These are phyloP conservation scores for Boletus subparvulus DNA, from an alignment of 768 basidiomycete species.

Conservation along the genomic window DNA sequence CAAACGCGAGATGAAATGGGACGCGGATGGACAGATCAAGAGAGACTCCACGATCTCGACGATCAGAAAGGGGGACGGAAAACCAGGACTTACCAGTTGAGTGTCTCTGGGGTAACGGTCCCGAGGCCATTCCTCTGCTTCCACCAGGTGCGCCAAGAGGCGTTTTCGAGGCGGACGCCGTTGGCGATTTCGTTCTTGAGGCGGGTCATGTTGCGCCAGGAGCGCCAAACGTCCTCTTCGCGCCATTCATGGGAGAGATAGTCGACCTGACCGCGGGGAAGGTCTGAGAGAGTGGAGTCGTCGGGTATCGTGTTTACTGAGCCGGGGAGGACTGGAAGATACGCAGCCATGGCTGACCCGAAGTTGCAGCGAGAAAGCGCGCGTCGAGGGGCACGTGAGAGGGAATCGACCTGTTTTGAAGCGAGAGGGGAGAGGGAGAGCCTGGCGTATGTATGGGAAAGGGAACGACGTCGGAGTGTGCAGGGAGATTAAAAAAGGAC, in stretches of 20 bases:
- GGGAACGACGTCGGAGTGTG: constrained; percentile 7
- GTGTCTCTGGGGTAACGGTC: constrained; percentile 93
- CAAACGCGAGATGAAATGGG: not conserved
- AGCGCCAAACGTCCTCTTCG: constrained; percentile 97
- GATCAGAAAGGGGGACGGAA: not conserved
- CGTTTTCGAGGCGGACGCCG: constrained; percentile 93
- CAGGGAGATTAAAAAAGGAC: constrained; percentile 15
- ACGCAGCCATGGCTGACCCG: constrained; percentile 51
- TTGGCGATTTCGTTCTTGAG: constrained; percentile 99
- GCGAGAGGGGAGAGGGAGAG: no score
- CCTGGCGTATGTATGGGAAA: not conserved
- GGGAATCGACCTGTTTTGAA: no score
- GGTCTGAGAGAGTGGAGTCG: constrained; percentile 78
- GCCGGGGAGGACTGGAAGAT: constrained; percentile 67
- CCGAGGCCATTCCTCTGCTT: constrained; percentile 96
- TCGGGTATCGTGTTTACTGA: constrained; percentile 66
- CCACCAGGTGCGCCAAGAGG: constrained; percentile 99
- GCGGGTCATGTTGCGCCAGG: constrained; percentile 97
- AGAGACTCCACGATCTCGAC: not conserved
- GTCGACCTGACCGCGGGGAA: constrained; percentile 93
- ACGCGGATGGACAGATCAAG: not conserved
- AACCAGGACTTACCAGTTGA: constrained; percentile 82
- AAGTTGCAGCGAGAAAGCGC: not conserved
- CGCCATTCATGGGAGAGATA: constrained; percentile 97
- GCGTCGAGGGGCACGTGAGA: not conserved